Evolutionary conservation across 2,329 filamentous ascomycete genomes (phyloP), one percentile per base, ranked within the genome.

Genomic region (Fusarium torreyae): DNA sequence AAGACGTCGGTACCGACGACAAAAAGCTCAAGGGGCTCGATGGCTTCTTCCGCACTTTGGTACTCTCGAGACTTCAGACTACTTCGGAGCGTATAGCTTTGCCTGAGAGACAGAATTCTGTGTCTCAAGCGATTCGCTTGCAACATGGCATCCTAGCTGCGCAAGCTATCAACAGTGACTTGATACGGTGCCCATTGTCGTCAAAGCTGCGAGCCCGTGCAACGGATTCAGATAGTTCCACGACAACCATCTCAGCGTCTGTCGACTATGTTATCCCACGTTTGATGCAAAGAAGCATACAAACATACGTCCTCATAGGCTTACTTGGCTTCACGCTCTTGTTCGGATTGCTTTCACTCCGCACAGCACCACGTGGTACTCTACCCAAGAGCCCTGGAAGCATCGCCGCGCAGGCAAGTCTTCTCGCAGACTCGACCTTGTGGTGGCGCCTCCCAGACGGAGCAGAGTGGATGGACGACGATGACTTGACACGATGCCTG

Each of bases 391-490:
- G 70, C 50, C 75, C 75, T 3, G 69, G 75, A 10, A 76, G 75
- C 33, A 75, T 77, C 26, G 75, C 75, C 11, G 75, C 75, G 11
- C 73, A 71, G 52, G 75, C 73, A 24, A 76, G 75, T 57, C 71
- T 77, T 36, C 62, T 77, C 22, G 72, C 72, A 6, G 74, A 76
- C 68, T 77, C 75, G 33, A 72, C 70, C 8, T 18, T 75, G 18
- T 75, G 74, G 74, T 73, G 69, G 63, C 70, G 75, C 22, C 56
- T 77, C 8, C 75, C 75, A 5, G 59, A 69, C 15, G 75, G 75
- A 22, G 70, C 69, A 10, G 73, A 74, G 33, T 76, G 74, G 72
- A 71, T 77, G 66, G 53, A 66, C n/a, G 73, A 76, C 22, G 63
- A 69, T 17, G 65, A 72, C 36, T 49, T 77, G n/a, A 70, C 65